Evolutionary conservation across 768 basidiomycete species (phyloP).

Genomic region (Russula earlei): DNA sequence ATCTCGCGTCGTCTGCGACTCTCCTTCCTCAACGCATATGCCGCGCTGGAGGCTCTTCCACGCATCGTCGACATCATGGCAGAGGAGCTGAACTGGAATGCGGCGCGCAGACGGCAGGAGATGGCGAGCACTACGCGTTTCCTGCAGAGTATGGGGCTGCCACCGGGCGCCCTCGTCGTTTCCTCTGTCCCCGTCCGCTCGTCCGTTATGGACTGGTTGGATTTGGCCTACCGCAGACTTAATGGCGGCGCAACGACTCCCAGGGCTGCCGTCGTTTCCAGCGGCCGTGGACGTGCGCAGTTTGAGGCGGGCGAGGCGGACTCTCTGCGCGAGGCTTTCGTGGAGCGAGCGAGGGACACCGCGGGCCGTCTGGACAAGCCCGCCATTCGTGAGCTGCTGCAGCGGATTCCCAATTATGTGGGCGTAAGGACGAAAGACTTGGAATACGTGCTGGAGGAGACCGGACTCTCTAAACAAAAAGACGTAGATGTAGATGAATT

Average conservation of each 20-base stretch:
- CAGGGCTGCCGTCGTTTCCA: slow-evolving; percentile 3
- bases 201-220: slow-evolving; percentile 1
- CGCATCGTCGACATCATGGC: slow-evolving; percentile 88
- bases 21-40: slow-evolving; percentile 85
- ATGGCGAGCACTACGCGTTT: slow-evolving; percentile 51
- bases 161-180: slow-evolving; percentile 25
- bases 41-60: slow-evolving; percentile 77
- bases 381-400: slow-evolving; percentile 28
- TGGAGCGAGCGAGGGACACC: slow-evolving; percentile 22
- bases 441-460: slow-evolving; percentile 66
- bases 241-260: too few relatives aligned
- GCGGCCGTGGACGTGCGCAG: slow-evolving; percentile 39
- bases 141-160: slow-evolving; percentile 80
- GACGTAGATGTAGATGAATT: slow-evolving; percentile 78
- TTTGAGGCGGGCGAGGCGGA: slow-evolving; percentile 46
- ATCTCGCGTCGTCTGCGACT: slow-evolving; percentile 89
- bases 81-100: slow-evolving; percentile 72
- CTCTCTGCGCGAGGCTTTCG: slow-evolving; percentile 33
- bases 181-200: background rate
- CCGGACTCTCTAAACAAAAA: slow-evolving; percentile 49
- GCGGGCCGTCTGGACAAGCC: slow-evolving; percentile 32
- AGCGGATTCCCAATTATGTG: slow-evolving; percentile 41
- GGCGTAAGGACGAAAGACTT: slow-evolving; percentile 52
- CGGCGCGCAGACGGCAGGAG: slow-evolving; percentile 48
- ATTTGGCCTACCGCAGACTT: slow-evolving; percentile 1